Base-by-base conservation (phyloP, 2,329 filamentous ascomycete genomes). In the Didymella lethalis region DNA sequence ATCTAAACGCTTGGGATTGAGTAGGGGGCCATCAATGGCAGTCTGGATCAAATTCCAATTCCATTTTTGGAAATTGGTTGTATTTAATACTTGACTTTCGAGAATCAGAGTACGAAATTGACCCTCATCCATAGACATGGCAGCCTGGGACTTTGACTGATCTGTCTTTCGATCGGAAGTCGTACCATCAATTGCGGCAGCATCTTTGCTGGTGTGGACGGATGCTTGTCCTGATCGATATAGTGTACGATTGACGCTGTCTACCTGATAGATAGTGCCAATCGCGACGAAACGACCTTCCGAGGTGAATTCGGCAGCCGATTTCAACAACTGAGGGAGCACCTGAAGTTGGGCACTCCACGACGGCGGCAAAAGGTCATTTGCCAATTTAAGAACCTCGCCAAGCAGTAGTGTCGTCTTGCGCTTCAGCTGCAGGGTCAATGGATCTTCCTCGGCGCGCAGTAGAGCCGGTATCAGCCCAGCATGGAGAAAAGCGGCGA, bases 201-300 rank as follows among this genome's bases (percentile, higher is more conserved):
- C 69, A 18, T 67, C 60, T 53, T 75, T 77, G 46, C 62, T 68
- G 8, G 68, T 57, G 74, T 78, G 64, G 50, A 64, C 75, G 70
- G 70, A 68, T 20, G 74, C 73, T n/a, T 81, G 79, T 6, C 87
- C 86, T 47, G 92, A 96, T 57, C 93, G 86, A 73, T 96, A 96
- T 14, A 99, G 80, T 0, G 93, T 98, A 63, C 92, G 88, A 75
- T 94, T 99, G 65, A 99, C 93, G 73, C 94, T 97, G 79, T 97
- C 97, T 53, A 99, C 96, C 74, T 98, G 95, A 71, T 98, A 99
- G 12, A 99, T 92, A 18, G 96, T 96, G 7, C 92, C 89, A 7
- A 92, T 93, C 7, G 94, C 92, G 56, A 90, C 83, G 66, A 93
- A 93, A 54, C 92, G 88, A 25, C 88, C 85, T 29, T 93, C 87